phyloP scores from a whole-genome alignment of 768 basidiomycete species.

The Tylopilus intermedius region DNA sequence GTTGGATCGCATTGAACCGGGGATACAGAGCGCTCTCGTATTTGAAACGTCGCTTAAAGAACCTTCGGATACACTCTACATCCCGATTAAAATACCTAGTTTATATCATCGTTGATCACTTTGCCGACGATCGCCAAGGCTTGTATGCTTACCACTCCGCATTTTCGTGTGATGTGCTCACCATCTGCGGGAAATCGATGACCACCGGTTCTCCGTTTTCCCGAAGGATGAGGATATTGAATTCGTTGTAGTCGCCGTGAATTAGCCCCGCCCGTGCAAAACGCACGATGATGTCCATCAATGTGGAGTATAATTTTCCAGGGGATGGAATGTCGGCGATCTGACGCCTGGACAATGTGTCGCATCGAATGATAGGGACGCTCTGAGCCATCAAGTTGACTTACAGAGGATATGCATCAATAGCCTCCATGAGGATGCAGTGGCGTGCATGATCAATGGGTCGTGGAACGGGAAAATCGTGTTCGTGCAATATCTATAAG shows the following conservation, averaged over 20 bases:
- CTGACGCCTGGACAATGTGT: conserved; percentile 60
- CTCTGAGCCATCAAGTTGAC: conserved; percentile 19
- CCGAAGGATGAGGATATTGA: conserved; percentile 91
- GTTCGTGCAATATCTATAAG: conserved; percentile 78
- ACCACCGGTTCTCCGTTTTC: conserved; percentile 75
- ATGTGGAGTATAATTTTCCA: conserved; percentile 80
- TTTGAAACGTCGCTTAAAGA: conserved; percentile 85
- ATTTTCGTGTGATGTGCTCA: conserved; percentile 92
- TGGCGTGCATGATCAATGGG: conserved; percentile 95
- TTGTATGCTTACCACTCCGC: conserved; percentile 76
- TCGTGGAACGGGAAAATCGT: conserved; percentile 87
- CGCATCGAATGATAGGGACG: background rate
- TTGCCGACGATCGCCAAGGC: conserved; percentile 12
- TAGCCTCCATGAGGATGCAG: conserved; percentile 92
- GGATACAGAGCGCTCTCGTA: conserved; percentile 92
- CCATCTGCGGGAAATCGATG: conserved; percentile 99
- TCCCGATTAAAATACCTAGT: conserved; percentile 97
- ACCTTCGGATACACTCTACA: conserved; percentile 91
- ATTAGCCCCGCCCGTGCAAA: conserved; percentile 94
- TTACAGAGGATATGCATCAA: conserved; percentile 92
- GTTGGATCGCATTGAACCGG: conserved; percentile 52
- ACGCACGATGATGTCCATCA: conserved; percentile 96
- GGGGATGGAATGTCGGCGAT: conserved; percentile 79
- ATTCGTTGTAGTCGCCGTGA: conserved; percentile 98
- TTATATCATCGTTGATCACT: conserved; percentile 6